These are phyloP conservation scores for Amoebophrya sp. DNA, from an alignment of 169 alveolate species.

Conservation along the genomic window DNA sequence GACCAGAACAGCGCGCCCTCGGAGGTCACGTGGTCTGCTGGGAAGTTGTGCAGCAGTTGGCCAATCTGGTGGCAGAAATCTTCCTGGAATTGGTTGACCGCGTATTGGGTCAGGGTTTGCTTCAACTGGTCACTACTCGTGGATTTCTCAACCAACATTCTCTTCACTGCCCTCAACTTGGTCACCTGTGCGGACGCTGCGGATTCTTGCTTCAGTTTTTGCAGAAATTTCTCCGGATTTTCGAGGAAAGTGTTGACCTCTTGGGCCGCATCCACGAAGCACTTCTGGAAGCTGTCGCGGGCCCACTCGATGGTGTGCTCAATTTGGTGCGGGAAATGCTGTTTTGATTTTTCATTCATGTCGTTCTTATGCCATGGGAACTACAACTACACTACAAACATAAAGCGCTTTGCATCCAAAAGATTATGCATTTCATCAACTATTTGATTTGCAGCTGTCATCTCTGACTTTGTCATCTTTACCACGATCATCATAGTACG, in stretches of 20 bases:
- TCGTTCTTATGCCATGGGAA: background rate
- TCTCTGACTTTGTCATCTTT: too few relatives aligned
- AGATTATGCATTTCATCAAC: background rate
- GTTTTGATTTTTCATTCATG: background rate
- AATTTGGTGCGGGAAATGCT: constrained; percentile 95
- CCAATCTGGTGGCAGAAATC: constrained; percentile 80
- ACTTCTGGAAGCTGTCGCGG: constrained; percentile 90
- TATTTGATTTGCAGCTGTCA: too few relatives aligned
- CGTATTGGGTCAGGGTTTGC: constrained; percentile 19
- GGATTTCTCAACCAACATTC: background rate
- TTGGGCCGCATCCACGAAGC: constrained; percentile 87
- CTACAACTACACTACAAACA: constrained; percentile 33
- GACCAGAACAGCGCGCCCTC: constrained; percentile 96
- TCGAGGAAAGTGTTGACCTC: constrained; percentile 69
- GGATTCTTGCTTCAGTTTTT: constrained; percentile 32
- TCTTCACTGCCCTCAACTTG: background rate
- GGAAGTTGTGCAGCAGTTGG: constrained; percentile 88
- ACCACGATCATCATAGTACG: too few relatives aligned
- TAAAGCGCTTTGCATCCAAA: background rate
- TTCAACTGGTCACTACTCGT: background rate
- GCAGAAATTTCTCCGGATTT: constrained; percentile 37
- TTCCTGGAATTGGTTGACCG: constrained; percentile 52
- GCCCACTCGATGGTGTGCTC: constrained; percentile 99
- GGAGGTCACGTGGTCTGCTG: constrained; percentile 84
- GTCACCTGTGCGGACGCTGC: background rate